Evolutionary conservation across 768 basidiomycete species (phyloP), one percentile per base, ranked within the genome.

Genomic region (Candolleomyces eurysporus): DNA sequence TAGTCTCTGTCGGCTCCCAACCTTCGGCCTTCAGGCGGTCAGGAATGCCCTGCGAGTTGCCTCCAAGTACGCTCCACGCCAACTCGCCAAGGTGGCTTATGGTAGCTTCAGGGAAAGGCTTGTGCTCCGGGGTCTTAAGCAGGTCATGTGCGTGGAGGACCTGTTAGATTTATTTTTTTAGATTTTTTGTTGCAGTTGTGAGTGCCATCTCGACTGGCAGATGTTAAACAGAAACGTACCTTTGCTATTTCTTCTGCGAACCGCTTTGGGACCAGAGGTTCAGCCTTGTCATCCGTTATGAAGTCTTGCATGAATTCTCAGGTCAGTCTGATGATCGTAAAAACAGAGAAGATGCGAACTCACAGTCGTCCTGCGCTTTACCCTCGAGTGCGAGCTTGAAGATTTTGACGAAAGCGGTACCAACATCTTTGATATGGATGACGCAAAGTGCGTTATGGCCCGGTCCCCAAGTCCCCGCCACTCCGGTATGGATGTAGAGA

Each of bases 1-100:
- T 85, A 9, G 89, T 68, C 5, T 78, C 71, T 57, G 79, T 73
- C 21, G 91, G 64, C 59, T 82, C 78, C 3, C 79, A 64, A 1
- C 64, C 66, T 5, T n/a, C 69, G 45, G 26, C 49, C 55, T 66
- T 62, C 49, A 72, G 76, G 53, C 69, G 64, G n/a, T 67, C 58
- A 5, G 75, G 69, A 5, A 74, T 16, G 7, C n/a, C 49, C 10
- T 6, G 26, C 49, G 5, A 21, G 26, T 22, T 51, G 19, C 49
- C 49, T 51, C 8, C 49, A 26, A 51, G 21, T 14, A 31, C 30
- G 21, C 19, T 21, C 49, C 49, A 51, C 19, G 17, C 49, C 5
- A 51, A 14, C 16, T 51, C 49, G 8, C 49, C 49, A 5, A 19
- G 21, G 6, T 17, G 19, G n/a, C 10, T 14, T 5, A 26, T 31